Evolutionary conservation across 495 filamentous ascomycete genomes (phyloP).

Genomic region (Hypoxylon intermedium): DNA sequence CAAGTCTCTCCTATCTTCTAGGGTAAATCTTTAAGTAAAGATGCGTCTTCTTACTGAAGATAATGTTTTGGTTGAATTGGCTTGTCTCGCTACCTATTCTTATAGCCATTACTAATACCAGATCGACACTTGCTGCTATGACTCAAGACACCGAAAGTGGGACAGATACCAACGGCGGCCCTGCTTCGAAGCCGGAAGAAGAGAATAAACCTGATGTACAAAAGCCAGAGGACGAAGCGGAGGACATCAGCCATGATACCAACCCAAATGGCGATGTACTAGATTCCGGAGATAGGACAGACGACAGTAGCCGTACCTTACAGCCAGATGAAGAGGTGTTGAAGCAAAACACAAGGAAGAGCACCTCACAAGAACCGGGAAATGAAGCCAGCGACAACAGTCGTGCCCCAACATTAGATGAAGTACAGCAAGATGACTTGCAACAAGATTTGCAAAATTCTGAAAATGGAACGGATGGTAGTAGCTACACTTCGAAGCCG

Average conservation of each 20-base stretch:
- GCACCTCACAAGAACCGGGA: background rate
- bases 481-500: slow-evolving; percentile 17
- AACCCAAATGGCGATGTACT: background rate
- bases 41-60: slow-evolving; percentile 12
- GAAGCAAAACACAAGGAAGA: background rate
- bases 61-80: slow-evolving; percentile 33
- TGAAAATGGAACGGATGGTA: slow-evolving; percentile 6
- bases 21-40: slow-evolving; percentile 22
- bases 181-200: slow-evolving; percentile 4
- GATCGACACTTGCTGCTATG: slow-evolving; percentile 21
- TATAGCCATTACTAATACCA: slow-evolving; percentile 10
- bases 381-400: background rate
- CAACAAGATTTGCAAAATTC: background rate
- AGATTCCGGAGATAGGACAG: slow-evolving; percentile 4
- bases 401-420: no score
- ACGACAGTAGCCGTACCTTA: slow-evolving; percentile 4
- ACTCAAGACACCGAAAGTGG: slow-evolving; percentile 6
- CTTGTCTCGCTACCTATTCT: slow-evolving; percentile 22
- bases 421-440: slow-evolving; percentile 1
- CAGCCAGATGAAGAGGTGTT: background rate
- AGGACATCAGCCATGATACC: background rate
- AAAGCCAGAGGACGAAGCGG: slow-evolving; percentile 1
- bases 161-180: slow-evolving; percentile 1
- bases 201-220: slow-evolving; percentile 7
- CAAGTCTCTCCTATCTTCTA: slow-evolving; percentile 2